Base-by-base conservation (phyloP, 2,329 filamentous ascomycete species). In the Exophiala aquamarina region DNA sequence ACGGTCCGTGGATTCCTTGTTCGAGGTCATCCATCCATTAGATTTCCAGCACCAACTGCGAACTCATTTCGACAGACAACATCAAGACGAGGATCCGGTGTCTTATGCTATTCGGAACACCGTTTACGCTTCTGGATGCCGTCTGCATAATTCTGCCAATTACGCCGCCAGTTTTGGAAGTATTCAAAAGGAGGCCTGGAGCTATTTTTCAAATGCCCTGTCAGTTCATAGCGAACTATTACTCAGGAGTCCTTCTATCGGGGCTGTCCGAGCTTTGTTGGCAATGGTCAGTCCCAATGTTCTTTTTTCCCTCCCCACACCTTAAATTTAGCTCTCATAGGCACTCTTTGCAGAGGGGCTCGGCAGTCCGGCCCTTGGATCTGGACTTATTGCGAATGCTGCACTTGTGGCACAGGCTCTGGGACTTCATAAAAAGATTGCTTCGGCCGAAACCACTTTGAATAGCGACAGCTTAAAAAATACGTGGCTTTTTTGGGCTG, bases 151-250 rank as follows among this genome's bases (percentile, higher is more conserved):
- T 21, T 45, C 33, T 31, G 18, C 35, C 10, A 17, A 39, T 31
- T 23, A 37, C 19, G 9, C 15, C 15, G 35, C 33, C 6, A 45
- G 34, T 17, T 18, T 28, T 32, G 20, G 9, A 7, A 17, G 15
- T 11, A 29, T 45, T 14, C 42, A 45, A 13, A 31, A 18, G 19
- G 42, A 45, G 23, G n/a, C 42, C 3, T 45, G 42, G 42, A 10
- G 42, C 34, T 45, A 38, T 39, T 45, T 45, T 17, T 32, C 21
- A 13, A 45, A 39, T 23, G 20, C 42, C 15, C 3, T 45, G 6
- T 45, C 42, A 17, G 42, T 45, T 9, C 42, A 39, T 10, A 32
- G 34, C 28, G 35, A 45, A 4, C 17, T 45, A 13, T 17, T 45
- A 10, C 35, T 45, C 13, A 19, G 21, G 17, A 37, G 15, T 13